Conservation (phyloP, 1,139 yeast species). For the Zygosaccharomyces sapae region DNA sequence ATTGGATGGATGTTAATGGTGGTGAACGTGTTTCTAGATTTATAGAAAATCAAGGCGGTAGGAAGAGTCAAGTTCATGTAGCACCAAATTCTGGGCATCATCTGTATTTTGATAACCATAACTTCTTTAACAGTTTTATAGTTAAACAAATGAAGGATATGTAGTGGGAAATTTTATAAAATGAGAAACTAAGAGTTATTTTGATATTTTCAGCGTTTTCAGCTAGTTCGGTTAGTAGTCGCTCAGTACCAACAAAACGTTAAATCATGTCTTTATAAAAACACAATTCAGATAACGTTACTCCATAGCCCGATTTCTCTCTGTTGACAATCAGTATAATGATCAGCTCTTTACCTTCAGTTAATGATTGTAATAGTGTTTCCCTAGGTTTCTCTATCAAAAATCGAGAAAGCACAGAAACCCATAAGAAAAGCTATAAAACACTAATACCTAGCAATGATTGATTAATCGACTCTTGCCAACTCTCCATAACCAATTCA, state of each 20-base stretch:
- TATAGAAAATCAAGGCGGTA: slow-evolving; percentile 38
- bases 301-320: background rate
- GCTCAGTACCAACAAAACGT: background rate
- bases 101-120: slow-evolving; percentile 55
- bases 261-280: background rate
- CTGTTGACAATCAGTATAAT: background rate
- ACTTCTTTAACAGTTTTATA: slow-evolving; percentile 48
- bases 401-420: slow-evolving; percentile 3
- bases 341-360: background rate
- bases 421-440: background rate
- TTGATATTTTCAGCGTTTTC: background rate
- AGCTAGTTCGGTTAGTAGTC: background rate
- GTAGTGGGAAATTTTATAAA: background rate
- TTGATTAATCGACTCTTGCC: background rate
- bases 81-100: slow-evolving; percentile 66
- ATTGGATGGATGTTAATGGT: slow-evolving; percentile 70
- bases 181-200: background rate
- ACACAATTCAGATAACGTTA: background rate
- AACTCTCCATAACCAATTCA: background rate
- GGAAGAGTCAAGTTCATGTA: slow-evolving; percentile 39
- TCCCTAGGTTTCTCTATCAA: background rate
- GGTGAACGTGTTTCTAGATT: slow-evolving; percentile 38
- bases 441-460: background rate
- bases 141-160: slow-evolving; percentile 43
- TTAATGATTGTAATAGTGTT: background rate